phyloP scores from a whole-genome alignment of 2,329 filamentous ascomycete genomes.

The Trichophyton verrucosum region DNA sequence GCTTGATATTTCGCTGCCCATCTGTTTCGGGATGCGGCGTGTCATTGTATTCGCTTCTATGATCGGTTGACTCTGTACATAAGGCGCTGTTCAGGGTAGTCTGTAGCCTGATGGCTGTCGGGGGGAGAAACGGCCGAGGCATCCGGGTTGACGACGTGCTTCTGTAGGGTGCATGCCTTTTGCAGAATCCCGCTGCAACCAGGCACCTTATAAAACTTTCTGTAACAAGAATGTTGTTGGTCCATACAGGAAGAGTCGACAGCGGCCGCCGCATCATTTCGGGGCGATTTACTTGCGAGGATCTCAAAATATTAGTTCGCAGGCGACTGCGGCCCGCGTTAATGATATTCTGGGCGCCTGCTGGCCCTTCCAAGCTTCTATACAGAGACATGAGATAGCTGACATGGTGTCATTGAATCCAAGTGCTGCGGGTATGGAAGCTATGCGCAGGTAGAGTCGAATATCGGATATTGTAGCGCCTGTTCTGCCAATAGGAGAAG shows the following conservation, averaged over 20 bases:
- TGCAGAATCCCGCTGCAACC: conserved; percentile 41
- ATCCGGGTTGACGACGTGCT: conserved; percentile 5
- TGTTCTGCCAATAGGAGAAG: not conserved
- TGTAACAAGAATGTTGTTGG: conserved; percentile 26
- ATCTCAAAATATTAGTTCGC: not conserved
- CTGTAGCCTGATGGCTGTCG: not conserved
- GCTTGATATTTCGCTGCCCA: not conserved
- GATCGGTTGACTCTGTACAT: not conserved
- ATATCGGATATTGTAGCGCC: not conserved
- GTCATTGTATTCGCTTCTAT: not conserved
- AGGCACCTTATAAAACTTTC: conserved; percentile 43
- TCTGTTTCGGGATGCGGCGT: not conserved
- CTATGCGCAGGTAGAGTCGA: not conserved
- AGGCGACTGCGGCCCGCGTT: conserved; percentile 28
- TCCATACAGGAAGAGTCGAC: conserved; percentile 18
- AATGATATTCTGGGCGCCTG: conserved; percentile 37
- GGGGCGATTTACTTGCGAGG: conserved; percentile 14
- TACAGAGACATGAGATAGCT: conserved; percentile 52
- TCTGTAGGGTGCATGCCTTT: conserved; percentile 31
- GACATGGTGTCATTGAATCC: conserved; percentile 43
- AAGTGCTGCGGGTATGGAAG: not conserved
- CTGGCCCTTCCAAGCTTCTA: conserved; percentile 42
- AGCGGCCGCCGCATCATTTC: conserved; percentile 22
- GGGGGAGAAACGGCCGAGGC: not conserved
- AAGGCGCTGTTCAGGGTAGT: not conserved